phyloP scores from a whole-genome alignment of 2,329 filamentous ascomycete genomes.

The Trichoderma sp. region DNA sequence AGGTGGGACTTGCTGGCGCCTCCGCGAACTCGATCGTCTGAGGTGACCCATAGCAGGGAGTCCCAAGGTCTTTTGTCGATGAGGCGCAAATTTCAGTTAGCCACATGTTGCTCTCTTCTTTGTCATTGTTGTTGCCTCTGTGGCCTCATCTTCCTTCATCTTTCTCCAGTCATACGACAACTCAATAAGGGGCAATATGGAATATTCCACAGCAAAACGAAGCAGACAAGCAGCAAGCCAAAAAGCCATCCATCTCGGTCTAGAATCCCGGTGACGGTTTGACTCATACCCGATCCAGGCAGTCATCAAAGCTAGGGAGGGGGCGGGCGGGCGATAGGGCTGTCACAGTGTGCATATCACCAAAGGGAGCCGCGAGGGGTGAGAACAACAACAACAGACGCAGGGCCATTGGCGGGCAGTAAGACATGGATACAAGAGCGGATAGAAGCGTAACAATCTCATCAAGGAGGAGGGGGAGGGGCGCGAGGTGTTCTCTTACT shows the following conservation, averaged over 20 bases:
- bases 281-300: constrained; percentile 8
- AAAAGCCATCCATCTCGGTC: constrained; percentile 12
- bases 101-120: constrained; percentile 10
- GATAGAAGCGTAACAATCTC: neutral
- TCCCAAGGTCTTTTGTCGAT: constrained; percentile 56
- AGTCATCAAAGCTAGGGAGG: neutral
- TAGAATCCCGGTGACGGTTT: neutral
- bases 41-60: constrained; percentile 64
- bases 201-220: neutral
- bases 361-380: neutral
- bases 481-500: constrained; percentile 37
- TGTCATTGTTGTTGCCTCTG: neutral
- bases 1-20: constrained; percentile 64
- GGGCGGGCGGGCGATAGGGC: neutral
- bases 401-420: constrained; percentile 1
- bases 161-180: neutral
- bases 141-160: neutral
- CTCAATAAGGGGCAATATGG: neutral
- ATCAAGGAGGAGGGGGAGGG: neutral
- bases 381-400: neutral
- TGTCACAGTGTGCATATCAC: neutral
- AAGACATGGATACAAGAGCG: constrained; percentile 6
- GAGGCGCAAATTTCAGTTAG: constrained; percentile 24
- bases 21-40: constrained; percentile 77
- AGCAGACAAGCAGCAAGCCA: neutral